Conservation (phyloP, 805 yeast genomes). For the Spathaspora hagerdaliae region DNA sequence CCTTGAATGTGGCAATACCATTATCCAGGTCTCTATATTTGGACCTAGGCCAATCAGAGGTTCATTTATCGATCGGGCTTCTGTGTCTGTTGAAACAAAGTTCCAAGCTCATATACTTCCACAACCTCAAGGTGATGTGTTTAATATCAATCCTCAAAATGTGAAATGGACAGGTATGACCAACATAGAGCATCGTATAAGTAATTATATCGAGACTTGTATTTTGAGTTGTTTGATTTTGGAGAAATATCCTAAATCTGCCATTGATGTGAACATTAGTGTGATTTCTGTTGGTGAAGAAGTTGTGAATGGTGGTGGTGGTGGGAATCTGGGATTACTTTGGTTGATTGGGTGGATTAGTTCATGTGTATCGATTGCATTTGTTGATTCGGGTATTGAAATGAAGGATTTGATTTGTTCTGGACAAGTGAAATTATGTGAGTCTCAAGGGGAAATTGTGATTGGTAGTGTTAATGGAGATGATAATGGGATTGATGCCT, state of each 20-base stretch:
- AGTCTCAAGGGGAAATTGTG: slow-evolving; percentile 8
- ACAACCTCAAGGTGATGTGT: slow-evolving; percentile 34
- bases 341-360: slow-evolving; percentile 49
- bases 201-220: slow-evolving; percentile 50
- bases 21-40: slow-evolving; percentile 66
- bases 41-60: slow-evolving; percentile 89
- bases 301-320: slow-evolving; percentile 3
- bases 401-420: slow-evolving; percentile 71
- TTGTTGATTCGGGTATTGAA: slow-evolving; percentile 84
- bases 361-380: slow-evolving; percentile 66
- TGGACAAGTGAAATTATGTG: slow-evolving; percentile 40
- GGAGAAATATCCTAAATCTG: slow-evolving; percentile 82
- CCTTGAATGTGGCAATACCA: slow-evolving; percentile 60
- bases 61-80: slow-evolving; percentile 63
- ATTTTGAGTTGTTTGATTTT: slow-evolving; percentile 52
- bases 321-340: slow-evolving; percentile 15
- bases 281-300: slow-evolving; percentile 49
- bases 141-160: slow-evolving; percentile 19
- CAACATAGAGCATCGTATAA: slow-evolving; percentile 42
- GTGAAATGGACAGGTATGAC: slow-evolving; percentile 30
- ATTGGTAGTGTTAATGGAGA: slow-evolving; percentile 13
- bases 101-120: slow-evolving; percentile 44
- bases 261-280: slow-evolving; percentile 73
- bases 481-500: slow-evolving; percentile 24
- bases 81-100: slow-evolving; percentile 57